phyloP scores from a whole-genome alignment of 192 early-diverging fungal species.

The Dissophora globulifera region DNA sequence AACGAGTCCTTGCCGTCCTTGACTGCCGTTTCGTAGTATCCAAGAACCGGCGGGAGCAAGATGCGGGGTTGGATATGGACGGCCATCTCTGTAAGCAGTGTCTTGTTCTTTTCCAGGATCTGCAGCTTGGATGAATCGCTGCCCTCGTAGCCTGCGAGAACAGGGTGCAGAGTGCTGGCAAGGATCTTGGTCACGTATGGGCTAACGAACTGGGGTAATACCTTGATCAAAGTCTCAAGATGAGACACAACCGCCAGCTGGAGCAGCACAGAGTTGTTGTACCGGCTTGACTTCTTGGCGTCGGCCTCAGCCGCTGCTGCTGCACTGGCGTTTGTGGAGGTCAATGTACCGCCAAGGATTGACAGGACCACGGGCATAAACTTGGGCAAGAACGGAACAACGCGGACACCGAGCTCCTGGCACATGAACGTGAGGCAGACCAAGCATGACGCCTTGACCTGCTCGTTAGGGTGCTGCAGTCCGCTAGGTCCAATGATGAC shows the following conservation, averaged over 20 bases:
- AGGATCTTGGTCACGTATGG: slow-evolving; percentile 74
- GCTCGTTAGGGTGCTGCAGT: slow-evolving; percentile 53
- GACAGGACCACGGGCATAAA: slow-evolving; percentile 83
- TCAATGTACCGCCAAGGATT: slow-evolving; percentile 56
- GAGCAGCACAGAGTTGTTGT: slow-evolving; percentile 57
- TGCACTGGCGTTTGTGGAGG: slow-evolving; percentile 58
- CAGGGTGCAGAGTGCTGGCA: slow-evolving; percentile 62
- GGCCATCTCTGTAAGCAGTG: slow-evolving; percentile 63
- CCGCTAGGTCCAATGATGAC: slow-evolving; percentile 61
- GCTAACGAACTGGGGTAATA: slow-evolving; percentile 80
- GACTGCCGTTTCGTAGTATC: slow-evolving; percentile 57
- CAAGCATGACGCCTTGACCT: slow-evolving; percentile 63
- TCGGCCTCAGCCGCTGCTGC: slow-evolving; percentile 56
- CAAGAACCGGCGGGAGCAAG: slow-evolving; percentile 70
- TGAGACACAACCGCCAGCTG: slow-evolving; percentile 65
- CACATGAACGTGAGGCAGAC: slow-evolving; percentile 70
- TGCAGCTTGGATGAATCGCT: slow-evolving; percentile 51
- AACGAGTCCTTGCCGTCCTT: slow-evolving; percentile 67
- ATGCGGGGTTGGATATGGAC: slow-evolving; percentile 69
- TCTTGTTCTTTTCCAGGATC: slow-evolving; percentile 53
- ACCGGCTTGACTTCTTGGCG: slow-evolving; percentile 44
- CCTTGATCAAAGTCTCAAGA: slow-evolving; percentile 67
- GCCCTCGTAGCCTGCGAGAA: slow-evolving; percentile 51
- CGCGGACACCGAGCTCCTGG: slow-evolving; percentile 78
- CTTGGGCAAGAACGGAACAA: slow-evolving; percentile 83